A percentile compares a stretch with the other conserved stretches of the same genome.
Evolutionary conservation across 2,329 filamentous ascomycete genomes (phyloP).

Genomic region (Sporothrix euskadiensis): DNA sequence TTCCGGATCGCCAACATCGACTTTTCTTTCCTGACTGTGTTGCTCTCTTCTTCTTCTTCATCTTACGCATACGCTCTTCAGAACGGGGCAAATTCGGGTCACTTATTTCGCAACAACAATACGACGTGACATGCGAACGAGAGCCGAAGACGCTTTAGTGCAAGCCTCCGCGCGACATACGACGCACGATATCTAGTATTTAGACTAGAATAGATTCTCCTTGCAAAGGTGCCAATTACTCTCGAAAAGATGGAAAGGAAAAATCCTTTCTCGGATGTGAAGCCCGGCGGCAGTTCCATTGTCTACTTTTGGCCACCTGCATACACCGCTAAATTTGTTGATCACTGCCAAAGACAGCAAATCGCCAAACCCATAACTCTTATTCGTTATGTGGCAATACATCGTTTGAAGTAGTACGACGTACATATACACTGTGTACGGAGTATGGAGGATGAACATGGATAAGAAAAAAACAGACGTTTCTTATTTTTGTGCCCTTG

Average conservation of each 20-base stretch:
- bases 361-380: background rate
- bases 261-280: no score
- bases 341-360: conserved; percentile 1
- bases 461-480: background rate
- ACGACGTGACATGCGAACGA: background rate
- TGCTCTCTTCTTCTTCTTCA: background rate
- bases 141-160: background rate
- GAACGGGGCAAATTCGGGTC: no score
- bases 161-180: background rate
- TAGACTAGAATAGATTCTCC: background rate
- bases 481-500: conserved; percentile 17
- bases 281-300: background rate
- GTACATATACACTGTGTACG: no score
- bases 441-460: background rate
- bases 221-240: background rate
- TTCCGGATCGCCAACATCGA: conserved; percentile 1
- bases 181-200: background rate
- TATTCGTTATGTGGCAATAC: background rate
- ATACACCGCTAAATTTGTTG: background rate
- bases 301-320: background rate
- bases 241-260: background rate
- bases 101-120: background rate
- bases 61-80: no score
- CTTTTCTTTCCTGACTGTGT: background rate
- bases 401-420: background rate